These are phyloP conservation scores for Pharus latifolius DNA, from an alignment of 176 grass and related monocot species.

Conservation along the genomic window DNA sequence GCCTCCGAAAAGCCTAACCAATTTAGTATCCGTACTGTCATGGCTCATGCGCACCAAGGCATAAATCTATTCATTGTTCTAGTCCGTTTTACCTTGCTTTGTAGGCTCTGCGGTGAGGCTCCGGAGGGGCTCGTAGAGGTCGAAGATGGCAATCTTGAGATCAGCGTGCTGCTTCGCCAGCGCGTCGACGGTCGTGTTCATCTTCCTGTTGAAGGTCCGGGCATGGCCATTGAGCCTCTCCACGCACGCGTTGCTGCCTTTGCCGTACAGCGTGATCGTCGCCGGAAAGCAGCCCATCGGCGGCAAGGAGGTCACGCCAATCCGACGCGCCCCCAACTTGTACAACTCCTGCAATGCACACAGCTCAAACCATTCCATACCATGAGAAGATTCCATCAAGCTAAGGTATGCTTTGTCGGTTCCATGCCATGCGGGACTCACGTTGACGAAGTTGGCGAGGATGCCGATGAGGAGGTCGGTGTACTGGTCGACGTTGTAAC, in stretches of 20 bases:
- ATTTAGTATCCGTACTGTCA: too few species aligned
- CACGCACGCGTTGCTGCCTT: conserved; percentile 28
- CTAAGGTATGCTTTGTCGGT: not conserved
- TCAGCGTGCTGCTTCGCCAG: conserved; percentile 15
- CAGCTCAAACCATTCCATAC: too few species aligned
- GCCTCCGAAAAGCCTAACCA: conserved; percentile 45
- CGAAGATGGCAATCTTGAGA: conserved; percentile 49
- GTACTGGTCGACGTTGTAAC: conserved; percentile 39
- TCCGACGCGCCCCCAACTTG: conserved; percentile 47
- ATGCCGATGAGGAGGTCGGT: conserved; percentile 41
- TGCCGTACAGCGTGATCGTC: conserved; percentile 48
- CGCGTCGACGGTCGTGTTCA: conserved; percentile 29
- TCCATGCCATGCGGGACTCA: not conserved
- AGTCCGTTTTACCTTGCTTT: conserved; percentile 38
- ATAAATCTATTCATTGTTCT: too few species aligned
- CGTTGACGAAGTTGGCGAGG: conserved; percentile 37
- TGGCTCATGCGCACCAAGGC: too few species aligned
- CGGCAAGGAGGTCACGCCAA: conserved; percentile 59
- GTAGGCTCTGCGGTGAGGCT: conserved; percentile 31
- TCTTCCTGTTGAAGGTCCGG: conserved; percentile 57
- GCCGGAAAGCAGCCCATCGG: conserved; percentile 76
- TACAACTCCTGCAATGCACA: conserved; percentile 22
- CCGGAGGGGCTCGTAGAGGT: conserved; percentile 45
- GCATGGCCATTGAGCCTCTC: conserved; percentile 49
- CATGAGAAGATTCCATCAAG: not conserved